Evolutionary conservation across 1,284 basidiomycete genomes (phyloP), one percentile per base, ranked within the genome.

Genomic region (Nidula niveotomentosa): DNA sequence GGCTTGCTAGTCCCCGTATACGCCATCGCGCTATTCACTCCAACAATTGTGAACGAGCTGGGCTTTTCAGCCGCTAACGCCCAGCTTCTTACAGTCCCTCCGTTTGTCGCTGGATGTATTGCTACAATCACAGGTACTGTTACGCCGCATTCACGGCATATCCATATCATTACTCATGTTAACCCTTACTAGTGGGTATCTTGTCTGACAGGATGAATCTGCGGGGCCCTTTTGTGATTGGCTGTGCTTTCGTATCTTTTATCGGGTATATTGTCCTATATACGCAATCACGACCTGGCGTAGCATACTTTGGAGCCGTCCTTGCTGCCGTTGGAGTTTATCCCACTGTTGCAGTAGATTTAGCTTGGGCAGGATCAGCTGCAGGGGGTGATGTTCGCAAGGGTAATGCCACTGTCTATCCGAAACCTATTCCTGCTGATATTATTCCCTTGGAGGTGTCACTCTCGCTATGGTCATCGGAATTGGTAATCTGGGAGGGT

Each of bases 351-450:
- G 76, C 84, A 23, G 70, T 85, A 45, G 65, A 70, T 50, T 67
- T 85, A 13, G 80, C 82, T 13, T 86, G 84, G 85, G 76, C 73
- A 2, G 72, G 77, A 9, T 79, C 80, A 52, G 83, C 83, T 58
- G 75, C 76, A 2, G 84, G 83, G 52, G 85, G 85, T 10, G 79
- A 80, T 59, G 59, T 65, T 17, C 61, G 62, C 43, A 68, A 68
- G 59, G 69, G 68, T 62, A 15, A 48, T 30, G 30, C 30, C 6
- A 30, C 5, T 5, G 30, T 30, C 30, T 30, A 30, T 30, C 5
- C 30, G 30, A 30, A 30, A 6, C 30, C 30, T 30, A 30, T 30
- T 30, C 30, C 9, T 37, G 46, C 44, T 77, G 61, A 49, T 79
- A 30, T 41, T 41, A 7, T 41, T 41, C 15, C 39, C 39, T 41